Evolutionary conservation across 164 flowering plant genomes (phyloP), one percentile per base, ranked within the genome.

Genomic region (Vitis riparia): DNA sequence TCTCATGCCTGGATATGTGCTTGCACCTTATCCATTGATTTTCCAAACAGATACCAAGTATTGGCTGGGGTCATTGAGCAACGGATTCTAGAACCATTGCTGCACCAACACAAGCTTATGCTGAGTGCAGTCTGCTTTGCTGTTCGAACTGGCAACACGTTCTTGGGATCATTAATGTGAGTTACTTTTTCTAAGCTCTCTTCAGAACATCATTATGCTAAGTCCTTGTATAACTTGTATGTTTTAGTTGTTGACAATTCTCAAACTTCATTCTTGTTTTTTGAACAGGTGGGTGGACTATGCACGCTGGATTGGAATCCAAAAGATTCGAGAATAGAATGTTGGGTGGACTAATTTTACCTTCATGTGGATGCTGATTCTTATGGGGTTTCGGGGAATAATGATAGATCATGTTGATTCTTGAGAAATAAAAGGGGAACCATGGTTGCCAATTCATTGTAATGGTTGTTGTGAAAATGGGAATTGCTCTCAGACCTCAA

Each of bases 221-320:
- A 30, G 5, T 55, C 11, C 52, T 23, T 73, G 44, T 3, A 37
- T 37, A 37, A 3, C 7, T 37, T 37, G 44, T 0, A 37, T 37
- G 44, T 37, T 37, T 37, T 0, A 37, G 44, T 11, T 48, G 1
- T 30, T 32, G 2, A 32, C 29, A 1, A 2, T 68, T 72, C 30
- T 72, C 6, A 59, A 59, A 27, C 11, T 61, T 68, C 47, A 13
- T 52, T 3, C 48, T 16, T 73, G 17, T 68, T 51, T 2, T 78
- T 47, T 73, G 55, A 66, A 62, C 88, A 94, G 98, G 90, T 92
- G 97, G 98, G 98, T 94, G 76, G 98, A 94, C 76, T 94, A 83
- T 76, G 98, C 92, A 3, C 93, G 94, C 5, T 91, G 87, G 92
- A 55, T 85, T 16, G 98, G 98, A 52, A 83, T 94, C 68, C 98